A percentile compares a stretch with the other conserved stretches of the same genome.
phyloP scores from a whole-genome alignment of 108 stramenopile genomes.

The Schizochytrium sp. region DNA sequence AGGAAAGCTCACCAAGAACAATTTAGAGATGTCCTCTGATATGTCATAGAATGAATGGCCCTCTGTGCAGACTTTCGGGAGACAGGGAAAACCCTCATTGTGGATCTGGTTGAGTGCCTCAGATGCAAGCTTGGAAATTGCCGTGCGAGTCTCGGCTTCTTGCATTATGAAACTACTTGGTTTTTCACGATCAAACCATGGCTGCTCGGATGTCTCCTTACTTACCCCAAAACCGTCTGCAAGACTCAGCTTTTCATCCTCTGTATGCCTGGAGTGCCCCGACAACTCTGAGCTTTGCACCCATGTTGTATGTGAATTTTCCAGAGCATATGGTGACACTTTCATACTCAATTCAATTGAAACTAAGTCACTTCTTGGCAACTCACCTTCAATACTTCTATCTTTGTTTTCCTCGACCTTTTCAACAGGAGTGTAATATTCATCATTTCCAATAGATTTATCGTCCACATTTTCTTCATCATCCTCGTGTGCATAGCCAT shows the following conservation, averaged over 20 bases:
- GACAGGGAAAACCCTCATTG: not conserved
- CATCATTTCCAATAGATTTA: too few species aligned
- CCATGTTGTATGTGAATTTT: not conserved
- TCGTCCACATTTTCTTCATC: too few species aligned
- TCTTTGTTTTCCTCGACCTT: too few species aligned
- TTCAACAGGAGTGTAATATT: too few species aligned
- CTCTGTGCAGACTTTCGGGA: not conserved
- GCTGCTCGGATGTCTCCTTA: not conserved
- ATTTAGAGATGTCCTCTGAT: not conserved
- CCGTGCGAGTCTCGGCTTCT: not conserved
- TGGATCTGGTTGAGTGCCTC: not conserved
- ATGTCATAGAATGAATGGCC: not conserved
- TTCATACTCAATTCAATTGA: too few species aligned
- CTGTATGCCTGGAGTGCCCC: not conserved
- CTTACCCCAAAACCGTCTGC: slow-evolving; percentile 19
- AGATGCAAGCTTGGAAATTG: not conserved
- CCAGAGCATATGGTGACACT: not conserved
- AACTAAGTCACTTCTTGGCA: too few species aligned
- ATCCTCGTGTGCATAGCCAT: too few species aligned
- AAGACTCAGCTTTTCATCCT: not conserved
- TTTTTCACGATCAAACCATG: slow-evolving; percentile 1
- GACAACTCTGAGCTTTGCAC: not conserved
- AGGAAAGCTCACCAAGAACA: slow-evolving; percentile 30
- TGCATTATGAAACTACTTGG: not conserved
- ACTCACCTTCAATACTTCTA: too few species aligned